These are phyloP conservation scores for Plantago rigida DNA, from an alignment of 305 asterid genomes.

Conservation along the genomic window DNA sequence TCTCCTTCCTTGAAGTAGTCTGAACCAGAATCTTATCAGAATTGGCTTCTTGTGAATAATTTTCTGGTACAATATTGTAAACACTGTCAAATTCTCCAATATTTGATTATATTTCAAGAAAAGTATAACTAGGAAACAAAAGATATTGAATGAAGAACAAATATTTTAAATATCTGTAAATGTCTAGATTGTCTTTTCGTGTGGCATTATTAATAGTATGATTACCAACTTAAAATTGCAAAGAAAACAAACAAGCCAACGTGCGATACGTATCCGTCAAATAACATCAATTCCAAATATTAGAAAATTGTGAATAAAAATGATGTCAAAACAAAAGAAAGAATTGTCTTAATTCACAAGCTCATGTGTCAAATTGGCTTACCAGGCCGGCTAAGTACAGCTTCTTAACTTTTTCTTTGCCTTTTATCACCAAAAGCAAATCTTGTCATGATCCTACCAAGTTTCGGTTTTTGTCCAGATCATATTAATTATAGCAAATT, in stretches of 20 bases:
- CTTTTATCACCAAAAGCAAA: conserved; percentile 19
- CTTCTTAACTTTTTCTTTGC: conserved; percentile 40
- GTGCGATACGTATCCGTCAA: conserved; percentile 37
- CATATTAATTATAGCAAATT: background rate
- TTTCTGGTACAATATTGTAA: no score
- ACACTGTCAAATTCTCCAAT: no score
- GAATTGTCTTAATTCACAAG: conserved; percentile 32
- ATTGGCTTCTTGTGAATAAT: no score
- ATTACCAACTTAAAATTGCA: conserved; percentile 23
- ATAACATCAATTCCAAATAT: conserved; percentile 20
- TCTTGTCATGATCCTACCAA: conserved; percentile 18
- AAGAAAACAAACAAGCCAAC: conserved; percentile 34
- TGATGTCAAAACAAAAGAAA: conserved; percentile 7
- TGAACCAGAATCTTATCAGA: no score
- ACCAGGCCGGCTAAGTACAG: conserved; percentile 59
- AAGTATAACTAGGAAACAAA: background rate
- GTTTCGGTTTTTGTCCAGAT: background rate
- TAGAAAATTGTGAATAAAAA: conserved; percentile 21
- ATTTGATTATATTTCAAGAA: no score
- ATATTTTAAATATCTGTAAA: background rate
- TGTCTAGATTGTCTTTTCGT: conserved; percentile 6
- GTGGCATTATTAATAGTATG: background rate
- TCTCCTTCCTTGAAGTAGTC: no score
- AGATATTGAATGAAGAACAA: background rate
- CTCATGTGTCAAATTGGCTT: conserved; percentile 34